These are phyloP conservation scores for Lentinula aciculospora DNA, from an alignment of 768 basidiomycete genomes.

Conservation along the genomic window DNA sequence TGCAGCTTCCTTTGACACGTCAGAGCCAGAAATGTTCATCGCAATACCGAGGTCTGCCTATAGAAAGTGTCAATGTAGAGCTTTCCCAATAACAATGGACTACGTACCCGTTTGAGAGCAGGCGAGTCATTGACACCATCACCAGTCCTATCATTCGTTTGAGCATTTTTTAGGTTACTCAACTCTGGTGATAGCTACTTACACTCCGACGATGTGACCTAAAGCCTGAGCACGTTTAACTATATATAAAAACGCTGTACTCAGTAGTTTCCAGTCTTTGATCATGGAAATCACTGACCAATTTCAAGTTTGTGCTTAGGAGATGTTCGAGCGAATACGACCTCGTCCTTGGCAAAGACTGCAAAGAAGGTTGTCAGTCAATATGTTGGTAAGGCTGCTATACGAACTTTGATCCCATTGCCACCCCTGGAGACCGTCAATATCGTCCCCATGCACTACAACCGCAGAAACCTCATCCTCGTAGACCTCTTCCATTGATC, in stretches of 20 bases:
- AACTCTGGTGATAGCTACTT: slow-evolving; percentile 19
- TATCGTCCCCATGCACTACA: slow-evolving; percentile 64
- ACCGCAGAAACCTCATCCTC: slow-evolving; percentile 65
- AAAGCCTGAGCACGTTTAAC: slow-evolving; percentile 69
- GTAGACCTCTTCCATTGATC: slow-evolving; percentile 52
- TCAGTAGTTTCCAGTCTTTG: not conserved
- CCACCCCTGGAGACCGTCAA: slow-evolving; percentile 62
- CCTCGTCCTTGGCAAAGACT: slow-evolving; percentile 67
- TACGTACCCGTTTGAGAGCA: slow-evolving; percentile 50
- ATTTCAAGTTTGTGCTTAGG: slow-evolving; percentile 73
- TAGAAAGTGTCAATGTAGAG: not conserved
- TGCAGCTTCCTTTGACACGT: slow-evolving; percentile 70
- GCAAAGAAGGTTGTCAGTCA: not conserved
- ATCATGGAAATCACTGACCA: slow-evolving; percentile 29
- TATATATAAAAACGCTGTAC: slow-evolving; percentile 15
- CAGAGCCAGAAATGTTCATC: slow-evolving; percentile 72
- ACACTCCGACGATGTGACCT: slow-evolving; percentile 71
- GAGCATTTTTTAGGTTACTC: too few species aligned
- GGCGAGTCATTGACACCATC: slow-evolving; percentile 73
- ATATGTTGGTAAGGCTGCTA: not conserved
- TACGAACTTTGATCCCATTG: slow-evolving; percentile 68
- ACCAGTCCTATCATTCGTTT: slow-evolving; percentile 41
- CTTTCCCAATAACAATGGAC: too few species aligned
- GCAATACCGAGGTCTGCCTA: slow-evolving; percentile 67
- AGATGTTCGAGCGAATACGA: slow-evolving; percentile 68